phyloP scores from a whole-genome alignment of 2,329 filamentous ascomycete species.

The Calonectria naviculata region DNA sequence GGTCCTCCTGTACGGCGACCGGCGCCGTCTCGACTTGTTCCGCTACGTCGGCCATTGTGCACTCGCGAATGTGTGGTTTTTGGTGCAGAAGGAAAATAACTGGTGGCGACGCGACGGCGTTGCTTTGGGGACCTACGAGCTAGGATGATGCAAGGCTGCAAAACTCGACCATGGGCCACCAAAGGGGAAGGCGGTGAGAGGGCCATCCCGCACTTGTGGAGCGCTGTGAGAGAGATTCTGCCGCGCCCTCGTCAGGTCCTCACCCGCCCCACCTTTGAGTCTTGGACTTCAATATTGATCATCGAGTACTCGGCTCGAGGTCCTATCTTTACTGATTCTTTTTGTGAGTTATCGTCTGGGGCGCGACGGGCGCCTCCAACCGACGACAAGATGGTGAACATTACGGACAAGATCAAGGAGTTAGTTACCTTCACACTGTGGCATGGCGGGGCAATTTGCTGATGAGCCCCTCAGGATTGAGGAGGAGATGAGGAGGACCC shows the following conservation, averaged over 20 bases:
- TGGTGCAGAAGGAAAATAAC: slow-evolving; percentile 17
- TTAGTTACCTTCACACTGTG: slow-evolving; percentile 55
- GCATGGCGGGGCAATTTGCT: slow-evolving; percentile 30
- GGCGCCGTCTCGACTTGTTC: slow-evolving; percentile 41
- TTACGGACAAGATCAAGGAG: slow-evolving; percentile 99
- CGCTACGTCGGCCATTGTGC: slow-evolving; percentile 46
- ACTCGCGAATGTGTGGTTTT: slow-evolving; percentile 9
- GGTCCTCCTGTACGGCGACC: slow-evolving; percentile 39
- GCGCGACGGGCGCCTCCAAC: slow-evolving; percentile 38
- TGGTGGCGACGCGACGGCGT: slow-evolving; percentile 36
- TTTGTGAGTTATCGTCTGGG: slow-evolving; percentile 22
- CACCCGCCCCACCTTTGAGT: slow-evolving; percentile 42
- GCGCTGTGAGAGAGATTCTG: slow-evolving; percentile 33
- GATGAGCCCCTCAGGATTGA: slow-evolving; percentile 79
- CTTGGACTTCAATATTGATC: slow-evolving; percentile 29
- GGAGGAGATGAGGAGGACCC: slow-evolving; percentile 99
- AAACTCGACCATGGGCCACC: slow-evolving; percentile 25
- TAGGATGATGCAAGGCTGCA: slow-evolving; percentile 40
- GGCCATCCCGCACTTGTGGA: slow-evolving; percentile 28
- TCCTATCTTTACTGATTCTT: slow-evolving; percentile 18
- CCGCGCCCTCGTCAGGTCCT: slow-evolving; percentile 41
- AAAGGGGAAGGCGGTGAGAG: slow-evolving; percentile 45
- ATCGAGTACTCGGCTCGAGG: slow-evolving; percentile 19
- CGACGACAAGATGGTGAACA: slow-evolving; percentile 87
- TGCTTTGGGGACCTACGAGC: slow-evolving; percentile 29